Conservation (phyloP, 306 rosid genomes). For the Crataegus laevigata region DNA sequence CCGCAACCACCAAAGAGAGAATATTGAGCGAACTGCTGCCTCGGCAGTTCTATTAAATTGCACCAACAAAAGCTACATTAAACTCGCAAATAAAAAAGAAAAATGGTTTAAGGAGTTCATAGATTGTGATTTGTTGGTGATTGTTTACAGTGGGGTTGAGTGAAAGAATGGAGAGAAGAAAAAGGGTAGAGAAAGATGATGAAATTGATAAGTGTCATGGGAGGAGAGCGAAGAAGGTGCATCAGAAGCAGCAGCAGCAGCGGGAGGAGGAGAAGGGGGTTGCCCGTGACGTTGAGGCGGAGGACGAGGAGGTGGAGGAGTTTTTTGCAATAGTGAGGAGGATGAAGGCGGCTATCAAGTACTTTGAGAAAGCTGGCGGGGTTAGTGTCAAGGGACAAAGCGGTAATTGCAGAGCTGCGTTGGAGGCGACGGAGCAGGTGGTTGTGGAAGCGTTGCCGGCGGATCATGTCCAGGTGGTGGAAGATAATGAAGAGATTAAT, state of each 20-base stretch:
- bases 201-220: constrained; percentile 19
- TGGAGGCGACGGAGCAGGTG: background rate
- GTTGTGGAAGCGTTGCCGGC: background rate
- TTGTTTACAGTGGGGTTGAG: background rate
- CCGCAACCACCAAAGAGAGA: background rate
- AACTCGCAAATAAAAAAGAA: background rate
- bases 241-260: background rate
- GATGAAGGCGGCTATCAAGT: constrained; percentile 61
- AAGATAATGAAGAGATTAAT: background rate
- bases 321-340: constrained; percentile 62
- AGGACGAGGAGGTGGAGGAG: constrained; percentile 64
- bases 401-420: constrained; percentile 5
- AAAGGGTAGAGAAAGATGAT: constrained; percentile 9
- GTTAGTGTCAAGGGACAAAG: constrained; percentile 23
- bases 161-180: constrained; percentile 9
- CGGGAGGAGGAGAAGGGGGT: background rate
- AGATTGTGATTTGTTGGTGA: background rate
- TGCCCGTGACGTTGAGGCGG: constrained; percentile 23
- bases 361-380: constrained; percentile 36
- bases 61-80: background rate
- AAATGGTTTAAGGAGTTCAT: background rate
- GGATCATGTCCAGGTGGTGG: background rate
- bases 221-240: constrained; percentile 9
- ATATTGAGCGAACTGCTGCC: background rate
- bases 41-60: background rate